These are phyloP conservation scores for Apiospora rasikravindrae DNA, from an alignment of 2,329 filamentous ascomycete genomes.

Conservation along the genomic window DNA sequence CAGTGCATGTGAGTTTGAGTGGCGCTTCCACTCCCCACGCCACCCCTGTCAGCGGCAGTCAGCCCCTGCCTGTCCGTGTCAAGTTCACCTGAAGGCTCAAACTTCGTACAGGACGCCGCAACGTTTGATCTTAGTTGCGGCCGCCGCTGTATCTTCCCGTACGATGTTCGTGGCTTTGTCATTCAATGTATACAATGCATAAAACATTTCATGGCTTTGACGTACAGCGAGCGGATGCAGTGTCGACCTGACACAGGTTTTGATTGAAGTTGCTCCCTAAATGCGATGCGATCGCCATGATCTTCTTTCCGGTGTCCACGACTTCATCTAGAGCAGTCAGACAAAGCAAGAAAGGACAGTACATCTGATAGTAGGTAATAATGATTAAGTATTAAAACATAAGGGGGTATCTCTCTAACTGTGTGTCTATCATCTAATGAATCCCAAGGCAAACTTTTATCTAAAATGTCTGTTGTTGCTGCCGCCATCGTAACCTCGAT, in stretches of 20 bases:
- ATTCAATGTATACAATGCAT: too few species aligned
- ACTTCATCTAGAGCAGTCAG: neutral
- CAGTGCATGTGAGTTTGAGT: too few species aligned
- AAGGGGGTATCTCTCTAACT: constrained; percentile 5
- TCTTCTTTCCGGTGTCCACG: too few species aligned
- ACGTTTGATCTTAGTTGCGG: neutral
- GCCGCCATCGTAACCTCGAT: neutral
- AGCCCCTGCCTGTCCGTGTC: neutral
- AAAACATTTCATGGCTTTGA: too few species aligned
- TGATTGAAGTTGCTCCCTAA: too few species aligned
- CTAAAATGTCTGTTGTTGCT: neutral
- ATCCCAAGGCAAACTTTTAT: neutral
- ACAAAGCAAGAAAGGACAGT: neutral
- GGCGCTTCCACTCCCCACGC: neutral
- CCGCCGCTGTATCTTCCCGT: neutral
- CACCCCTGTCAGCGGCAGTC: neutral
- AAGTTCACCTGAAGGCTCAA: neutral
- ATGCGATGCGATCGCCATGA: too few species aligned
- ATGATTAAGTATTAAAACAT: constrained; percentile 1
- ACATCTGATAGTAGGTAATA: neutral
- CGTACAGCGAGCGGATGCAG: neutral
- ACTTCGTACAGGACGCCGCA: neutral
- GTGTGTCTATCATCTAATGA: neutral
- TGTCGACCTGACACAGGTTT: too few species aligned
- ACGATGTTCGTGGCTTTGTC: too few species aligned